These are phyloP conservation scores for Gymnopilus junonius DNA, from an alignment of 768 basidiomycete genomes.

Conservation along the genomic window DNA sequence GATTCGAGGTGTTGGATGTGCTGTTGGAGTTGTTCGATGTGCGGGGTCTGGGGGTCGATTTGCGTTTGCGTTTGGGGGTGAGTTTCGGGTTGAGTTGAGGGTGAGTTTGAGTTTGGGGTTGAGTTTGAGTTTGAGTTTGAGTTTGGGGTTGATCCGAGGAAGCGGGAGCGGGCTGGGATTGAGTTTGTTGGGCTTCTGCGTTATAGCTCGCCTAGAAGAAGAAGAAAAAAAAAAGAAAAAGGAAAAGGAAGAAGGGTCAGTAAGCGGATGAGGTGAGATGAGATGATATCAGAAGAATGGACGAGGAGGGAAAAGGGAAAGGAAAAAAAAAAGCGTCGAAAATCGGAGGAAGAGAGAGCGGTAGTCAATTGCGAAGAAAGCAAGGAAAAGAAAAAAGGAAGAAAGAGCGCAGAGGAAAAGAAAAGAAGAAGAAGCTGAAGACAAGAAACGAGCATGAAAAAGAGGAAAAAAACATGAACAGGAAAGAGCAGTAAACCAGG, in stretches of 20 bases:
- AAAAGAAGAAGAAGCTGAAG: too few relatives aligned
- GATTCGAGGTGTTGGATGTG: constrained; percentile 59
- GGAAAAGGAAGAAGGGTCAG: not conserved
- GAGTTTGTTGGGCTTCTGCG: constrained; percentile 44
- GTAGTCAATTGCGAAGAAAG: too few relatives aligned
- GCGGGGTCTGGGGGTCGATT: constrained; percentile 33
- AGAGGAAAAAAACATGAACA: too few relatives aligned
- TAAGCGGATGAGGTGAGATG: too few relatives aligned
- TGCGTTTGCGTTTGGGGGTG: too few relatives aligned
- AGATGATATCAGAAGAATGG: not conserved
- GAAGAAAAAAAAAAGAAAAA: not conserved
- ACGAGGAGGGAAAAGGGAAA: not conserved
- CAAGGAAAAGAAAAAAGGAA: too few relatives aligned
- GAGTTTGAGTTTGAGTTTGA: not conserved
- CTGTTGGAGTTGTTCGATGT: constrained; percentile 30
- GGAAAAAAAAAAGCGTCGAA: too few relatives aligned
- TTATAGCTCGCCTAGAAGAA: constrained; percentile 61
- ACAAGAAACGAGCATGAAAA: too few relatives aligned
- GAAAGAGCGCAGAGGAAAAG: too few relatives aligned
- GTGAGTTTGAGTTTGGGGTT: not conserved
- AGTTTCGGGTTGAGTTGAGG: not conserved
- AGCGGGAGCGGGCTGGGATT: not conserved
- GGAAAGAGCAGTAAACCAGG: too few relatives aligned
- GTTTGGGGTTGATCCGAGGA: not conserved
- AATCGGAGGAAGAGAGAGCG: too few relatives aligned